Conservation (phyloP, 2,329 filamentous ascomycete species). For the Colletotrichum trifolii region DNA sequence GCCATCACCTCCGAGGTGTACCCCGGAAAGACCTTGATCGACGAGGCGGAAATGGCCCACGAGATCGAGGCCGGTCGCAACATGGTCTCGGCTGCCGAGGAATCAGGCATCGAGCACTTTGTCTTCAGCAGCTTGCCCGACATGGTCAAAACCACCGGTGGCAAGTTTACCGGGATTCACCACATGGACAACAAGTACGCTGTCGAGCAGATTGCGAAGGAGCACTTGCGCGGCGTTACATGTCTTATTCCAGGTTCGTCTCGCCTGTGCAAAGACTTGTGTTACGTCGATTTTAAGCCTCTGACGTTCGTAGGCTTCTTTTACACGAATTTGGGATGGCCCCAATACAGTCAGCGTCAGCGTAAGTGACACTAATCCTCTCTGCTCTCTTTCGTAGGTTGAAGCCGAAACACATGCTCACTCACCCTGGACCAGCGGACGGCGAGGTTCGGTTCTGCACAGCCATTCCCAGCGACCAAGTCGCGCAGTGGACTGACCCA, state of each 20-base stretch:
- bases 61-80: constrained; percentile 6
- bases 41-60: constrained; percentile 1
- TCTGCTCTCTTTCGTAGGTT: not conserved
- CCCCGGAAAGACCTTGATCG: not conserved
- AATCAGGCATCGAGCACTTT: constrained; percentile 13
- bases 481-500: not conserved
- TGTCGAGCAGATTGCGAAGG: constrained; percentile 9
- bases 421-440: not conserved
- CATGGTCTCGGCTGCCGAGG: constrained; percentile 10
- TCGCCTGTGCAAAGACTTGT: not conserved
- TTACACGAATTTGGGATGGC: constrained; percentile 1
- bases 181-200: constrained; percentile 12
- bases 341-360: not conserved
- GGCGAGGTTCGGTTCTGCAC: constrained; percentile 6
- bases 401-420: not conserved
- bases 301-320: not conserved
- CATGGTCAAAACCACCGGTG: not conserved
- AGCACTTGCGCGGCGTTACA: constrained; percentile 1
- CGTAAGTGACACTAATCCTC: not conserved
- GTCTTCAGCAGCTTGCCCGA: constrained; percentile 20
- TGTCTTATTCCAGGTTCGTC: constrained; percentile 7
- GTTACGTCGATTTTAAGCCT: not conserved
- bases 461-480: not conserved
- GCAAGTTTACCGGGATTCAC: constrained; percentile 1
- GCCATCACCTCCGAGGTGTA: not conserved